These are phyloP conservation scores for Annulohypoxylon moriforme DNA, from an alignment of 495 filamentous ascomycete species.

Conservation along the genomic window DNA sequence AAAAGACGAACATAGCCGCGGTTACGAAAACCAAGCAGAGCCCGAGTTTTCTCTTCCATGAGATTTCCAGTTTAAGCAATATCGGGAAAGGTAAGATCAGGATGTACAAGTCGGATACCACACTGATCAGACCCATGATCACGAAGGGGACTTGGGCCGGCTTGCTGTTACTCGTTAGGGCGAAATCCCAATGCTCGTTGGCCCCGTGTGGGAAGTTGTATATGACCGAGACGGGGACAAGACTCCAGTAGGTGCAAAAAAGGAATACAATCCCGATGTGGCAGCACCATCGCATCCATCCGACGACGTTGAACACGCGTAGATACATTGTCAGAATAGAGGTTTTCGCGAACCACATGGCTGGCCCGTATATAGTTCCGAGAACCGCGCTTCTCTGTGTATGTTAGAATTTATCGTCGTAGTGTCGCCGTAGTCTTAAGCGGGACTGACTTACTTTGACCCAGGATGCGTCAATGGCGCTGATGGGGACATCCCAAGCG, in stretches of 20 bases:
- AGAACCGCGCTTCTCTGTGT: not conserved
- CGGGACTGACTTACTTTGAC: not conserved
- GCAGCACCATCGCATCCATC: not conserved
- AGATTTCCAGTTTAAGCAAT: not conserved
- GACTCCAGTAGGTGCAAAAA: not conserved
- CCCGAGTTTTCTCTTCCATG: not conserved
- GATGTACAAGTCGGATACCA: not conserved
- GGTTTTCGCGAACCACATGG: not conserved
- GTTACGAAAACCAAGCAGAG: not conserved
- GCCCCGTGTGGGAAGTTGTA: not conserved
- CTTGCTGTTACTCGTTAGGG: not conserved
- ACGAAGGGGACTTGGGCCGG: not conserved
- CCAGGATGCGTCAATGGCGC: not conserved
- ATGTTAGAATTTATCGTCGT: not conserved
- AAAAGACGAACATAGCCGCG: not conserved
- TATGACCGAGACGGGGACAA: not conserved
- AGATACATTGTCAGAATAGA: not conserved
- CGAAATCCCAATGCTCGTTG: not conserved
- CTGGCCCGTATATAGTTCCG: not conserved
- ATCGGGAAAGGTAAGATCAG: not conserved
- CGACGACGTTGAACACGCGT: not conserved
- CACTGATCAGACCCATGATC: not conserved
- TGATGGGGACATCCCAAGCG: not conserved
- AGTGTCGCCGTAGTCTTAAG: not conserved
- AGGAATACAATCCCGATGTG: not conserved